Evolutionary conservation across 225 moss, liverwort and hornwort genomes (phyloP).

Genomic region (Pseudoscleropodium purum): DNA sequence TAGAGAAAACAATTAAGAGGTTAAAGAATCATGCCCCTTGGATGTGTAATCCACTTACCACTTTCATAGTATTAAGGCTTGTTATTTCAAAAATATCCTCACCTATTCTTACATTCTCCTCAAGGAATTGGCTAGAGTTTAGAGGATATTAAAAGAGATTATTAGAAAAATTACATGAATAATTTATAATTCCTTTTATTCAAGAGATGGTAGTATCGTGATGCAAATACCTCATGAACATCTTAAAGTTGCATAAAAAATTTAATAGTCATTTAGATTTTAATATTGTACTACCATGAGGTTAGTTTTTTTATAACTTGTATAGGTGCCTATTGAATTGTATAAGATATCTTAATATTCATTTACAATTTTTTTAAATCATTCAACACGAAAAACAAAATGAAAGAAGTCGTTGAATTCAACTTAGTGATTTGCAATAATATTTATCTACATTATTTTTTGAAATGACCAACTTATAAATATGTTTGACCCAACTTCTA

Average conservation of each 20-base stretch:
- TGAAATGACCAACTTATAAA: no score
- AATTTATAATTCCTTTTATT: background rate
- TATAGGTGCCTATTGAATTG: no score
- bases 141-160: background rate
- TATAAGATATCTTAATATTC: background rate
- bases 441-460: background rate
- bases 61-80: background rate
- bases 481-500: background rate
- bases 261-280: background rate
- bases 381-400: background rate
- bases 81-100: background rate
- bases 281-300: background rate
- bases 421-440: background rate
- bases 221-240: background rate
- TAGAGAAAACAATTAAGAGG: background rate
- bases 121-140: no score
- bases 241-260: fast-evolving
- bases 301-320: background rate
- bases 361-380: background rate
- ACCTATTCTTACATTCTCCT: background rate
- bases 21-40: background rate
- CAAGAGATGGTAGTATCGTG: fast-evolving
- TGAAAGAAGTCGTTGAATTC: background rate
- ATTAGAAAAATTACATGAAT: background rate
- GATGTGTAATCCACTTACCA: fast-evolving